These are phyloP conservation scores for Dryas integrifolia DNA, from an alignment of 331 rosid species.

Conservation along the genomic window DNA sequence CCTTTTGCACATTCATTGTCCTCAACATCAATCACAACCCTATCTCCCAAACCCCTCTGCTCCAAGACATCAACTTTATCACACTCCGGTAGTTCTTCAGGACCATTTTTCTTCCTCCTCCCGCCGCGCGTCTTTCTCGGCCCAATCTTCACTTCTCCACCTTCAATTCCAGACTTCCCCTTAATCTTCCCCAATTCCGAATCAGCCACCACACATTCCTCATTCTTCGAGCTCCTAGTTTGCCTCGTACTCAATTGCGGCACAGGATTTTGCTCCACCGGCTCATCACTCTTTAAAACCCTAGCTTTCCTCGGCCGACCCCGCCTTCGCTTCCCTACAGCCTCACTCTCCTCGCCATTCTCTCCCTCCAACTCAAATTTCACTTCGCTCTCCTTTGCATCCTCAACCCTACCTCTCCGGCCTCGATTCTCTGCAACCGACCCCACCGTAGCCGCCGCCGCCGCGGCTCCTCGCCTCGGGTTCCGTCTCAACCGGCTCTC, in stretches of 20 bases:
- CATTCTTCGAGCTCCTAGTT: conserved; percentile 25
- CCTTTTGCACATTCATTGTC: conserved; percentile 8
- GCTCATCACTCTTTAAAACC: conserved; percentile 28
- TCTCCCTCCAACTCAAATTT: neutral
- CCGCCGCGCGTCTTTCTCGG: conserved; percentile 33
- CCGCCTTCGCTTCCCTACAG: conserved; percentile 23
- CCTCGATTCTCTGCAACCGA: conserved; percentile 14
- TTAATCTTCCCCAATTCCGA: conserved; percentile 19
- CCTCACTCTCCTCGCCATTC: conserved; percentile 11
- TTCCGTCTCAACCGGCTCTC: conserved; percentile 36
- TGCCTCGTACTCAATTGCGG: neutral
- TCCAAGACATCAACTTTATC: conserved; percentile 11
- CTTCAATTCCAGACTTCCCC: conserved; percentile 25
- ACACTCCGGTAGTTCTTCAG: conserved; percentile 26
- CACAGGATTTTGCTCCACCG: neutral
- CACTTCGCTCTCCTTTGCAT: conserved; percentile 15
- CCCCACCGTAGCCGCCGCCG: neutral
- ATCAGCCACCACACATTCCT: conserved; percentile 6
- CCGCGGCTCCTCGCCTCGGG: conserved; percentile 42
- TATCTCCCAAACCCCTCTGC: conserved; percentile 9
- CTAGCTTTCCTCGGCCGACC: conserved; percentile 32
- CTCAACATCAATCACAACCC: neutral
- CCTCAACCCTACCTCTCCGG: conserved; percentile 21
- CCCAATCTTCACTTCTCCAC: conserved; percentile 36
- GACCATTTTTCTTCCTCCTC: conserved; percentile 37